phyloP scores from a whole-genome alignment of 306 rosid genomes.

The Corylus americana region DNA sequence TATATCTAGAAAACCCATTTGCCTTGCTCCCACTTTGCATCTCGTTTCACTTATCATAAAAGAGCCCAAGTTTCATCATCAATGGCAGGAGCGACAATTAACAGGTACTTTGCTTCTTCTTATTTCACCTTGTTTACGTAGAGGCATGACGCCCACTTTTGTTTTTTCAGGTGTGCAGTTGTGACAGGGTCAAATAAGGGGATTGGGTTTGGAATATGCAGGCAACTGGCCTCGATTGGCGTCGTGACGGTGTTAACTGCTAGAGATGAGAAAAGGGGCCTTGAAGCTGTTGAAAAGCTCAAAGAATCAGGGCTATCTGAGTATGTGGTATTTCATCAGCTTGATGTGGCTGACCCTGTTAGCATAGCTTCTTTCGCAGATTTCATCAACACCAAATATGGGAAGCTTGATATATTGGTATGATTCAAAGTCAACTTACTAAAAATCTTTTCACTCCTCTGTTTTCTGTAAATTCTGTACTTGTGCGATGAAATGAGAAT shows the following conservation, averaged over 20 bases:
- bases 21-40: too few species aligned
- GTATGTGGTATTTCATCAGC: neutral
- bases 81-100: too few species aligned
- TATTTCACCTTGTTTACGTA: too few species aligned
- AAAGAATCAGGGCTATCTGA: neutral
- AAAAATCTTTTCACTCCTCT: too few species aligned
- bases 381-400: neutral
- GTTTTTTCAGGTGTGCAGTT: neutral
- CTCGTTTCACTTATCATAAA: too few species aligned
- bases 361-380: neutral
- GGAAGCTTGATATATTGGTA: conserved; percentile 6
- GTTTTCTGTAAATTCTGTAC: too few species aligned
- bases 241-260: neutral
- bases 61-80: too few species aligned
- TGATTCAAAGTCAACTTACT: neutral
- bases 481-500: too few species aligned
- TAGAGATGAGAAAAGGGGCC: neutral
- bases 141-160: too few species aligned
- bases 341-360: neutral
- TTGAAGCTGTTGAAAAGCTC: neutral
- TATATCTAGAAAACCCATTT: too few species aligned
- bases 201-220: neutral
- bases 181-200: neutral
- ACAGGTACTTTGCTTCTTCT: too few species aligned
- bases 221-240: neutral